These are phyloP conservation scores for Thinopyrum elongatum DNA, from an alignment of 176 grass and related monocot species.

Conservation along the genomic window DNA sequence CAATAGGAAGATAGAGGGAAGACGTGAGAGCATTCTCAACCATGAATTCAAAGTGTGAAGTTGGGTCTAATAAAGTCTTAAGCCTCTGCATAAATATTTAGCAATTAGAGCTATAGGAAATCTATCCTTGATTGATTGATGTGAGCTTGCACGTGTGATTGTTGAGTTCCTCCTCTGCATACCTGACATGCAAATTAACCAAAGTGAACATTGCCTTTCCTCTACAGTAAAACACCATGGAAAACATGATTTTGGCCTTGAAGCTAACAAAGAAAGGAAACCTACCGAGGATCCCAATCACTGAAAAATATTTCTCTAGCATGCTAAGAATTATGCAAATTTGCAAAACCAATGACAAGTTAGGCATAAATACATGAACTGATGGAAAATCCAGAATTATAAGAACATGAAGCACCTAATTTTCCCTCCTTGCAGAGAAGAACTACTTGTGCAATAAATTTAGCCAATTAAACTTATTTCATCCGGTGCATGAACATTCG, in stretches of 20 bases:
- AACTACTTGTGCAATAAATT: conserved; percentile 97
- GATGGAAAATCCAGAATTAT: conserved; percentile 18
- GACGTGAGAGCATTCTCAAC: too few species aligned
- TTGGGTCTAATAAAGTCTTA: too few species aligned
- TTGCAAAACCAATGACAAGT: conserved; percentile 21
- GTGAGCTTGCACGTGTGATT: too few species aligned
- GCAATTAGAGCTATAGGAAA: too few species aligned
- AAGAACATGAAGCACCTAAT: conserved; percentile 56
- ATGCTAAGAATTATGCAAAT: conserved; percentile 56
- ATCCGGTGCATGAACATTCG: conserved; percentile 89
- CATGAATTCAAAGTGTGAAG: too few species aligned
- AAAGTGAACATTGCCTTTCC: too few species aligned
- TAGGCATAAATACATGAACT: conserved; percentile 3
- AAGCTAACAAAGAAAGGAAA: conserved; percentile 36
- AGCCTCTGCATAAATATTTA: too few species aligned
- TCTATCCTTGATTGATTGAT: too few species aligned
- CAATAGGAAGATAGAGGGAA: too few species aligned
- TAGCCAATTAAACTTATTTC: conserved; percentile 97
- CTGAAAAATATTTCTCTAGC: conserved; percentile 87
- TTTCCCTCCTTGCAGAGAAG: conserved; percentile 87
- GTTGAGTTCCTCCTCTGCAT: too few species aligned
- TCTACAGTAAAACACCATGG: too few species aligned
- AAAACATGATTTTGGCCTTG: background rate
- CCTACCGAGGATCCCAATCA: conserved; percentile 93
- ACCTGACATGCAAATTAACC: too few species aligned